These are phyloP conservation scores for Neurospora tetrasperma DNA, from an alignment of 495 filamentous ascomycete genomes.

Conservation along the genomic window DNA sequence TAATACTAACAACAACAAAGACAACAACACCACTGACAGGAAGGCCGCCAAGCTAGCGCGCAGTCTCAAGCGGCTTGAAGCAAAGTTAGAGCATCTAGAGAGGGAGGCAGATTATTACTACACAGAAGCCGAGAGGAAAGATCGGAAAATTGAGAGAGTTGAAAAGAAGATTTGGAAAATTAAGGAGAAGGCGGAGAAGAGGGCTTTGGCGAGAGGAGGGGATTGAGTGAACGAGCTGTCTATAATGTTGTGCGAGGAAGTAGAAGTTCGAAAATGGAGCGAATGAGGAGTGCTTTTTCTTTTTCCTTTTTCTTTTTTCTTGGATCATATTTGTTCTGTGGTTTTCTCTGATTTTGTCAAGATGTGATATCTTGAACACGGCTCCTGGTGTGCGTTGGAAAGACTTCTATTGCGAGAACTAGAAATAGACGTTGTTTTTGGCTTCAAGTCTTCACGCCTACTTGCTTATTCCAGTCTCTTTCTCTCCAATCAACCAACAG, in stretches of 20 bases:
- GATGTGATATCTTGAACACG: too few relatives aligned
- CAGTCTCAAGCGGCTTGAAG: background rate
- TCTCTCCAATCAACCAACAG: background rate
- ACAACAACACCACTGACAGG: background rate
- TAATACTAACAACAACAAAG: background rate
- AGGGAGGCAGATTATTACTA: background rate
- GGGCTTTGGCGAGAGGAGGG: background rate
- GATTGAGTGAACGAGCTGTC: background rate
- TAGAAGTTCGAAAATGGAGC: background rate
- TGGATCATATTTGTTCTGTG: background rate
- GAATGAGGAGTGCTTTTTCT: background rate
- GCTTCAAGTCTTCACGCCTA: background rate
- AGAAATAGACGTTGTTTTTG: background rate
- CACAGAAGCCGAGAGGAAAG: background rate
- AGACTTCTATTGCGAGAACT: too few relatives aligned
- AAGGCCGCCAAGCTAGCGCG: background rate
- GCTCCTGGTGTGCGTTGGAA: too few relatives aligned
- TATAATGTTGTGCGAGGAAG: background rate
- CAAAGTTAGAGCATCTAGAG: background rate
- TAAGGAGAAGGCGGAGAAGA: background rate
- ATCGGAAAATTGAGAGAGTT: background rate
- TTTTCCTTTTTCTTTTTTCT: background rate
- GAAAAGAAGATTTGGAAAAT: background rate
- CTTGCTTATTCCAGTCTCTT: background rate
- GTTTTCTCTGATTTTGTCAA: background rate